phyloP scores from a whole-genome alignment of 1,284 basidiomycete genomes.

The Puccinia polysora region DNA sequence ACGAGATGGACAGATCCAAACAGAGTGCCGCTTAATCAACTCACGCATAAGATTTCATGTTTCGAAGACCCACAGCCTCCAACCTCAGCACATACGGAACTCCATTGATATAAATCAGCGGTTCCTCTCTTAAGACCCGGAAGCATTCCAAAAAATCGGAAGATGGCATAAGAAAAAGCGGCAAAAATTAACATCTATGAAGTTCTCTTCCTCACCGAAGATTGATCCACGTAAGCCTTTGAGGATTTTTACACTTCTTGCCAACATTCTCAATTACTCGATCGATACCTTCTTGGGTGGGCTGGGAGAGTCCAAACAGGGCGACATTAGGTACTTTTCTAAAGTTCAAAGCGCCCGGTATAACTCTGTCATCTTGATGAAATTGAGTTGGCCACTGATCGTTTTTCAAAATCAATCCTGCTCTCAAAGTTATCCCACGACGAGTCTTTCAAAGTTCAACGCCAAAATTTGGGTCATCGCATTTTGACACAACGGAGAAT shows the following conservation, averaged over 20 bases:
- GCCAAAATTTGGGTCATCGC: not conserved
- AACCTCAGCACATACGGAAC: slow-evolving; percentile 58
- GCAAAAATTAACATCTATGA: not conserved
- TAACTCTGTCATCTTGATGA: slow-evolving; percentile 49
- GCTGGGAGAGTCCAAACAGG: slow-evolving; percentile 84
- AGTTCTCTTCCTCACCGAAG: slow-evolving; percentile 8
- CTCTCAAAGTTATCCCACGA: slow-evolving; percentile 84
- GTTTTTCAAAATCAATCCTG: slow-evolving; percentile 73
- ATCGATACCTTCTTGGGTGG: slow-evolving; percentile 81
- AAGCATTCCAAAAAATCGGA: not conserved
- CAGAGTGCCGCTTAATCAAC: slow-evolving; percentile 49
- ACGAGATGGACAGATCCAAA: slow-evolving; percentile 8
- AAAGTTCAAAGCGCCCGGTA: slow-evolving; percentile 93
- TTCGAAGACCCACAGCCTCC: slow-evolving; percentile 52
- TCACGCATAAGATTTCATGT: slow-evolving; percentile 52
- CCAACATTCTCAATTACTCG: slow-evolving; percentile 63
- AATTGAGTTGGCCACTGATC: slow-evolving; percentile 81
- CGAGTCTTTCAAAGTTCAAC: slow-evolving; percentile 61
- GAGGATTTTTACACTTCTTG: slow-evolving; percentile 6
- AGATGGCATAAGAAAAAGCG: not conserved
- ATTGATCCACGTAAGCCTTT: slow-evolving; percentile 43
- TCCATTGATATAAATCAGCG: slow-evolving; percentile 89
- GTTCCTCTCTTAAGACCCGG: slow-evolving; percentile 68
- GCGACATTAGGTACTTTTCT: slow-evolving; percentile 75
- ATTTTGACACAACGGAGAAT: not conserved